phyloP scores from a whole-genome alignment of 768 basidiomycete species.

The Auriscalpium vulgare region DNA sequence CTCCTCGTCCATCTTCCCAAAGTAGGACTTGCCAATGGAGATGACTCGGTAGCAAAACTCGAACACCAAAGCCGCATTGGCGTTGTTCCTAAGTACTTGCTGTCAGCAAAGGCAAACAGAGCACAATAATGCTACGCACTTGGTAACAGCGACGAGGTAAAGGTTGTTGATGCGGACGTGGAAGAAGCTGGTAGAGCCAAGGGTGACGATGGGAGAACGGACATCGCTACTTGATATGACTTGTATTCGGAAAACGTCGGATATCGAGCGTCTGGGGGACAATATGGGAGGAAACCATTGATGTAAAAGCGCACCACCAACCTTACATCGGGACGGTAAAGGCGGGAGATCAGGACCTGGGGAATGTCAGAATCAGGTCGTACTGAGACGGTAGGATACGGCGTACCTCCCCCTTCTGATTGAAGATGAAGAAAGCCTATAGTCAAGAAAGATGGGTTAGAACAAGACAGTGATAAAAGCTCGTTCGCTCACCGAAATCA shows the following conservation, averaged over 20 bases:
- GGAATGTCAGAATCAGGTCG: conserved; percentile 4
- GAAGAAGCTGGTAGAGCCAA: conserved; percentile 98
- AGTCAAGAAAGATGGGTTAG: not conserved
- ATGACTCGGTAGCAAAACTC: conserved; percentile 98
- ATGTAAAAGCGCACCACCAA: conserved; percentile 24
- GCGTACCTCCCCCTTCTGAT: conserved; percentile 94
- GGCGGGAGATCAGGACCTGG: conserved; percentile 90
- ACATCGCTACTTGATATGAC: conserved; percentile 98
- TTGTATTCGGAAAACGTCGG: conserved; percentile 97
- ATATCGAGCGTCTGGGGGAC: conserved; percentile 75
- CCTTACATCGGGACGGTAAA: conserved; percentile 98
- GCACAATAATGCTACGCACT: conserved; percentile 42
- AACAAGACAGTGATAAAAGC: not conserved
- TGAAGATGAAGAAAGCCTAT: conserved; percentile 98
- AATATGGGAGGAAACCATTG: not conserved
- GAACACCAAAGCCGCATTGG: conserved; percentile 95
- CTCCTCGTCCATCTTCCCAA: conserved; percentile 97
- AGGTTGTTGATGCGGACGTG: conserved; percentile 94
- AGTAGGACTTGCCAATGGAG: conserved; percentile 90
- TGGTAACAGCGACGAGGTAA: conserved; percentile 92
- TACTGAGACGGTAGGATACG: not conserved
- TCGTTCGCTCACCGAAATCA: not conserved
- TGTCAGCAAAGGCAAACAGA: not conserved
- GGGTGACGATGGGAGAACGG: conserved; percentile 92
- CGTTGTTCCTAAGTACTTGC: conserved; percentile 63